Evolutionary conservation across 352 stramenopile species (phyloP), one percentile per base, ranked within the genome.

Genomic region (Pythium dissimile): DNA sequence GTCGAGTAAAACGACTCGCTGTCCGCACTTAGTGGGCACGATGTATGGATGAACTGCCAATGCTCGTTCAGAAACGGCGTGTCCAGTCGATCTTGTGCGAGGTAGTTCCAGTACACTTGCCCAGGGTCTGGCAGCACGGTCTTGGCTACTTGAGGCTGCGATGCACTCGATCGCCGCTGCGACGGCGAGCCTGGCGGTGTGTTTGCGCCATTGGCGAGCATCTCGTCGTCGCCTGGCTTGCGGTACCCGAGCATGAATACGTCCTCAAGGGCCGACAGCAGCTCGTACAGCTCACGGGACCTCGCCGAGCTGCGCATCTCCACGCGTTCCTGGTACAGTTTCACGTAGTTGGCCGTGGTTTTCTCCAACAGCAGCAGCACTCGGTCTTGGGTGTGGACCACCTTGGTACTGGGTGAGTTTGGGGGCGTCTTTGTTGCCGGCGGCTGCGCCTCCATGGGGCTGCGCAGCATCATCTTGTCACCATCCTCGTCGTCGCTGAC

Each of bases 61-160:
- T 88, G 77, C 16, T 64, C 58, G 30, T 87, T 88, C 8, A 89
- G 60, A 16, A 63, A 63, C 24, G 71, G 69, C 4, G 75, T 73
- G 30, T 70, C 73, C 18, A 67, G 64, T 32, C 83, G 71, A 15
- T 87, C 73, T 37, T 73, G 66, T 2, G 80, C 76, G 27, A 92
- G 64, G 66, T 80, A 89, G 32, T 73, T 72, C 83, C 83, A 92
- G 63, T 90, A 89, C 54, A 77, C 75, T 37, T 84, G 69, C 6
- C 42, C 41, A 16, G 62, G 54, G 11, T 69, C 62, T 13, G 54
- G 28, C n/a, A 69, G 24, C 11, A 47, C 31, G 3, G 24, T 13
- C 16, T 20, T 13, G 8, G 53, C 43, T 15, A 16, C 45, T 8
- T 13, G 27, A 20, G 34, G 30, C 6, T 27, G 43, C 6, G 44